Evolutionary conservation across 768 basidiomycete genomes (phyloP).

Genomic region (Termitomyces sp.): DNA sequence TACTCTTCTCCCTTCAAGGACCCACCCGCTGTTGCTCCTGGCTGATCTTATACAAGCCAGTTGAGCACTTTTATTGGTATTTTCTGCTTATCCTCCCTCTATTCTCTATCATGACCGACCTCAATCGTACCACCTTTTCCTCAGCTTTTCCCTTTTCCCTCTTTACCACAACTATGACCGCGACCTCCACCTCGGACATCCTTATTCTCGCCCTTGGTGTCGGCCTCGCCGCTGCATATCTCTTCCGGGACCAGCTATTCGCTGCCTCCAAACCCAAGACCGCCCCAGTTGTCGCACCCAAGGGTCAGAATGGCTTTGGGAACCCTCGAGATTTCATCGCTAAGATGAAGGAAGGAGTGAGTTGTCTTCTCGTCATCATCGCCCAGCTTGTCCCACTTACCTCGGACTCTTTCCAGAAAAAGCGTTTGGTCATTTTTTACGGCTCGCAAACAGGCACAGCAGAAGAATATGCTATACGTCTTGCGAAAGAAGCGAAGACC

Average conservation of each 20-base stretch:
- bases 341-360: slow-evolving; percentile 91
- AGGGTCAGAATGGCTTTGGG: slow-evolving; percentile 62
- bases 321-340: slow-evolving; percentile 94
- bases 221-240: slow-evolving; percentile 72
- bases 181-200: slow-evolving; percentile 68
- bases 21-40: slow-evolving; percentile 6
- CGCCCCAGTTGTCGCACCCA: slow-evolving; percentile 41
- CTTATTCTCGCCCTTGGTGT: slow-evolving; percentile 73
- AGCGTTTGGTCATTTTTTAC: slow-evolving; percentile 95
- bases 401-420: slow-evolving; percentile 61
- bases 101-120: slow-evolving; percentile 27
- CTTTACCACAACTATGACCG: slow-evolving; percentile 46
- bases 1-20: slow-evolving; percentile 10
- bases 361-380: slow-evolving; percentile 27
- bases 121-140: slow-evolving; percentile 38
- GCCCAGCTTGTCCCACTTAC: slow-evolving; percentile 3
- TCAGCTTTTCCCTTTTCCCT: slow-evolving; percentile 36
- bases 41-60: slow-evolving; percentile 25
- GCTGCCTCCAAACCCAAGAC: slow-evolving; percentile 62
- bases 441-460: slow-evolving; percentile 99
- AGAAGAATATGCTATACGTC: slow-evolving; percentile 95
- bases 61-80: slow-evolving; percentile 25
- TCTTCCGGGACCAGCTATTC: slow-evolving; percentile 83
- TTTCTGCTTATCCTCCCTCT: slow-evolving; percentile 17
- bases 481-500: slow-evolving; percentile 97